Base-by-base conservation (phyloP, 345 rosid genomes). In the Microcos paniculata region DNA sequence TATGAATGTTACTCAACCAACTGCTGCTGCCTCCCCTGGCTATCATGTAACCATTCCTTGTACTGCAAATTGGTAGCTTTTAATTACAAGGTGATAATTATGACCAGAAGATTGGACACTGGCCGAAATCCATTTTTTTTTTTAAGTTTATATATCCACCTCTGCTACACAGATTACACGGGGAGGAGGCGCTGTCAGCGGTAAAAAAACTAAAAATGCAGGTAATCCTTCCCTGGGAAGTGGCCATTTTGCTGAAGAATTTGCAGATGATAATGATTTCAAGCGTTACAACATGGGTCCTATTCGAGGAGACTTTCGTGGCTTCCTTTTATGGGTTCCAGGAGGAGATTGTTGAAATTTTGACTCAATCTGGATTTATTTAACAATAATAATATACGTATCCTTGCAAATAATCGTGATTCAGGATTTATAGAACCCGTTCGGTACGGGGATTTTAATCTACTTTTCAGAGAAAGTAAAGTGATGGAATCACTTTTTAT, bases 31-130 rank as follows among this genome's bases (percentile, higher is more conserved):
- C 16, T 13, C 52, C 23, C 16, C 56, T 45, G 8, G 19, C 46
- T 67, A 10, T 42, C 56, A 67, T 43, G 71, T 45, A 19, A 24
- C 30, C 15, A 45, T 6, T 26, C 23, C 26, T 9, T 13, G 12
- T 46, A 6, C n/a, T n/a, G n/a, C n/a, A 64, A 62, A 77, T 28
- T 83, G 83, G 81, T 83, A 81, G 81, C 58, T 83, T 70, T n/a
- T n/a, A n/a, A n/a, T 13, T 52, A 11, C 23, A 63, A 11, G 76
- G 24, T 1, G 69, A 62, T 43, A 55, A 65, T 33, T 58, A 48
- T 21, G 35, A 40, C 14, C 23, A n/a, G 24, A 35, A 18, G 5
- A 64, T 80, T 62, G 86, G 81, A 1, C 78, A 75, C 13, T 81
- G 77, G 81, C 77, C 80, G 57, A 38, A 45, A 1, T 31, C 77